phyloP scores from a whole-genome alignment of 2,329 filamentous ascomycete species.

The Ramularia collo-cygni region DNA sequence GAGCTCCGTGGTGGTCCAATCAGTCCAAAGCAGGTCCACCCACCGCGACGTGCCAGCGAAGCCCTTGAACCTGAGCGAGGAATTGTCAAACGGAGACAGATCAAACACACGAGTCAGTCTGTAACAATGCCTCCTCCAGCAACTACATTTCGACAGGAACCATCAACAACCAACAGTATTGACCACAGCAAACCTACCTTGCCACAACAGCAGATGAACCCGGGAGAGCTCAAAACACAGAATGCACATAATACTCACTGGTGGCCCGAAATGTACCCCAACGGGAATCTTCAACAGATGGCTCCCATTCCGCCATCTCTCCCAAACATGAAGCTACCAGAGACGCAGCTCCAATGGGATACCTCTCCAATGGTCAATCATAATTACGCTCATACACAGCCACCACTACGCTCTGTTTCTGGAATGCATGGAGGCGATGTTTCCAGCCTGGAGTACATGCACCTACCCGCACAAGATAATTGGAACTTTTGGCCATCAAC shows the following conservation, averaged over 20 bases:
- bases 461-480: not conserved
- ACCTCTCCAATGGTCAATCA: not conserved
- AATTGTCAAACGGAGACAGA: slow-evolving; percentile 17
- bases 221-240: too few relatives aligned
- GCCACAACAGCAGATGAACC: too few relatives aligned
- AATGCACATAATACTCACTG: too few relatives aligned
- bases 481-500: not conserved
- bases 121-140: too few relatives aligned
- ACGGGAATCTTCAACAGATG: slow-evolving; percentile 1
- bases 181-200: too few relatives aligned
- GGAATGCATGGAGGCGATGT: too few relatives aligned
- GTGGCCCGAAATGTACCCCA: slow-evolving; percentile 4
- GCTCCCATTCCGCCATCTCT: too few relatives aligned
- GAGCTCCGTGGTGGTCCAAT: slow-evolving; percentile 21
- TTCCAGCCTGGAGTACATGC: not conserved
- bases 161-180: too few relatives aligned
- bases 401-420: too few relatives aligned
- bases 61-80: slow-evolving; percentile 13
- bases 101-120: slow-evolving; percentile 1
- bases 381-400: not conserved
- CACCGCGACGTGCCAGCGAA: slow-evolving; percentile 16
- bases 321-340: too few relatives aligned
- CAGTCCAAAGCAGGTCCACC: slow-evolving; percentile 12
- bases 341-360: not conserved
- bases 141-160: too few relatives aligned